Evolutionary conservation across 2,329 filamentous ascomycete species (phyloP).

Genomic region (Lasiodiplodia gonubiensis): DNA sequence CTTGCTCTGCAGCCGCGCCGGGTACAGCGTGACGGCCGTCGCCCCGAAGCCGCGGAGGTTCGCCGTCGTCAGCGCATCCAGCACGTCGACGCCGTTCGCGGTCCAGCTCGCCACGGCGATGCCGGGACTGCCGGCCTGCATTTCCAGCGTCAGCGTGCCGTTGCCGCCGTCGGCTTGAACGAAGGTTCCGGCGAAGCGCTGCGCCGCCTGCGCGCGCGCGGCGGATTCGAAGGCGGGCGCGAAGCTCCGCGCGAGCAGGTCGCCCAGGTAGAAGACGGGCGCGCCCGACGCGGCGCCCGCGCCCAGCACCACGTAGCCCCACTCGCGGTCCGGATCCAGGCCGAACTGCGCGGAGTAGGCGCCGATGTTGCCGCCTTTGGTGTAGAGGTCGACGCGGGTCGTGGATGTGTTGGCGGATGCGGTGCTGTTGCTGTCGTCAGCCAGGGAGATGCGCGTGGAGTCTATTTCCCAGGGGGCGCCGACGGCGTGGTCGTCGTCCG

Average conservation of each 20-base stretch:
- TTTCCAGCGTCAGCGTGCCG: constrained; percentile 28
- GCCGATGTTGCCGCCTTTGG: constrained; percentile 28
- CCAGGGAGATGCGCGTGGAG: constrained; percentile 30
- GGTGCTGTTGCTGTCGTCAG: constrained; percentile 26
- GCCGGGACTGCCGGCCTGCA: constrained; percentile 30
- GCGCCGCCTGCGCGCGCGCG: constrained; percentile 32
- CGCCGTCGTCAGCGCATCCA: constrained; percentile 14
- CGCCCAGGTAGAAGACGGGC: neutral
- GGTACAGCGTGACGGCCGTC: neutral
- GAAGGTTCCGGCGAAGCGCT: constrained; percentile 31
- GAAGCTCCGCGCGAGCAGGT: constrained; percentile 15
- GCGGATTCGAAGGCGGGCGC: constrained; percentile 33
- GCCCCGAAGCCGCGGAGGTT: neutral
- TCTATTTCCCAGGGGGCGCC: constrained; percentile 37
- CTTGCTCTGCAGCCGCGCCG: neutral
- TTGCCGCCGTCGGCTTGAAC: constrained; percentile 1
- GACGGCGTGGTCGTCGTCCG: constrained; percentile 31
- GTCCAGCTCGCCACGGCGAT: constrained; percentile 32
- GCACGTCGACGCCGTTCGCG: constrained; percentile 34
- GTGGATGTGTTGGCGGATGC: neutral
- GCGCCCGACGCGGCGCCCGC: constrained; percentile 24
- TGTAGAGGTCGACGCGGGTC: constrained; percentile 34
- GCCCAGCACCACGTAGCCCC: constrained; percentile 27
- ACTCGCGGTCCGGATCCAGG: constrained; percentile 25
- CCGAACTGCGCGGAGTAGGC: constrained; percentile 21